Evolutionary conservation across 2,329 filamentous ascomycete genomes (phyloP), one percentile per base, ranked within the genome.

Genomic region (Trichophyton verrucosum): DNA sequence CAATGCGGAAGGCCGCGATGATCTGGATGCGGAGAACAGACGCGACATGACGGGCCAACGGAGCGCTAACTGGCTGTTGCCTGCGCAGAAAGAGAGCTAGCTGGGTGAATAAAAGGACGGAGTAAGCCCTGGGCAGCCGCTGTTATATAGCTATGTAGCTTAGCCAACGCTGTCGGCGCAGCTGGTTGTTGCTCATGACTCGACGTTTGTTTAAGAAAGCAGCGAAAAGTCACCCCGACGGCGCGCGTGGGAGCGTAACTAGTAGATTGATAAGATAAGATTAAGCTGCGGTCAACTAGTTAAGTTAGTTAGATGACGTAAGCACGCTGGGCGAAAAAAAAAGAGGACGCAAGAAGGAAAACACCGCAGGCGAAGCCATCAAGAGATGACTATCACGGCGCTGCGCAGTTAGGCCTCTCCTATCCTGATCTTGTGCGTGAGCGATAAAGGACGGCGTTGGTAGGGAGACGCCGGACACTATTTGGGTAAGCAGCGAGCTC

Each of bases 11-110:
- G 58, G 17, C 24, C 38, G 42, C 13, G 58, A 44, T 55, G n/a
- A 46, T 33, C 38, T 15, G 3, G 61, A 58, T 20, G 53, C 53
- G 47, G 60, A 61, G 30, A 59, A 56, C n/a, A 58, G 61, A 11
- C 55, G 53, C 53, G 58, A 47, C 58, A 62, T 60, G 38, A 13
- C 49, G 33, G 27, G 20, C 17, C 9, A 40, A 11, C 53, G 47
- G 17, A 53, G 22, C 11, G 44, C 7, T 20, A 24, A 2, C 44
- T 44, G 13, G 11, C 33, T 13, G 11, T n/a, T 44, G 4, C 40
- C n/a, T 6, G n/a, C 5, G 40, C n/a, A 11, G 33, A 36, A 44
- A 44, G 40, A n/a, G 11, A n/a, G 24, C 20, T 13, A 7, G 46
- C 46, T 6, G 11, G 11, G 20, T 22, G 2, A 27, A 27, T 22